Evolutionary conservation across 768 basidiomycete genomes (phyloP), one percentile per base, ranked within the genome.

Genomic region (Sporobolomyces phaffii): DNA sequence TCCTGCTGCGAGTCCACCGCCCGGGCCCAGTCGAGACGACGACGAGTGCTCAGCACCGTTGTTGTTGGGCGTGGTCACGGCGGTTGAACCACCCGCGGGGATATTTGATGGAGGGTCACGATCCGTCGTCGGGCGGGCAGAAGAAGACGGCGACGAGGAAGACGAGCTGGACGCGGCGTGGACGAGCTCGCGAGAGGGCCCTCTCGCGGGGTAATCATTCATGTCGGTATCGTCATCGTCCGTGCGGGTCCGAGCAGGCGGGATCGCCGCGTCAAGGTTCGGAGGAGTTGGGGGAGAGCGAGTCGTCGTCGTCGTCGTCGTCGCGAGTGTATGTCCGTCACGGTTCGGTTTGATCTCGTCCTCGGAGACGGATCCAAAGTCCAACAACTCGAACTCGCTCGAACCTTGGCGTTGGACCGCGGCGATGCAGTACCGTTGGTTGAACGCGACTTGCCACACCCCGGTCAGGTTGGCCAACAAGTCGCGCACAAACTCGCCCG

Each of bases 371-470:
- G 54, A 20, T 11, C 65, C 65, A 51, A 77, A 79, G 49, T 77
- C 73, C 69, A 79, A 76, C 26, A 79, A 69, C 44, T 79, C 78
- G 61, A 77, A 80, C 45, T 79, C 78, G 24, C 77, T 77, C 33
- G 62, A 51, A 13, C 76, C 77, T 44, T 75, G 76, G 5, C 78
- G 69, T 49, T 78, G 78, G 14, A 77, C 76, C 11, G 96, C 96
- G 11, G 92, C 91, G 49, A 99, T 90, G 75, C 91, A 90, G 84
- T 91, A 91, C 64, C 91, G 81, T 0, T 91, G 90, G 77, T 93
- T 89, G 77, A 94, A 96, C 34, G 91, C 86, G 48, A 98, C 91
- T 78, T 98, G 94, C 94, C 94, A 99, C 28, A 99, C 96, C 17
- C 91, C 92, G 22, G 86, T 88, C 69, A 97, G 90, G 14, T 90